A percentile compares a stretch with the other conserved stretches of the same genome.
Evolutionary conservation across 148 eudicot genomes (phyloP).

Genomic region (Rheum nobile): DNA sequence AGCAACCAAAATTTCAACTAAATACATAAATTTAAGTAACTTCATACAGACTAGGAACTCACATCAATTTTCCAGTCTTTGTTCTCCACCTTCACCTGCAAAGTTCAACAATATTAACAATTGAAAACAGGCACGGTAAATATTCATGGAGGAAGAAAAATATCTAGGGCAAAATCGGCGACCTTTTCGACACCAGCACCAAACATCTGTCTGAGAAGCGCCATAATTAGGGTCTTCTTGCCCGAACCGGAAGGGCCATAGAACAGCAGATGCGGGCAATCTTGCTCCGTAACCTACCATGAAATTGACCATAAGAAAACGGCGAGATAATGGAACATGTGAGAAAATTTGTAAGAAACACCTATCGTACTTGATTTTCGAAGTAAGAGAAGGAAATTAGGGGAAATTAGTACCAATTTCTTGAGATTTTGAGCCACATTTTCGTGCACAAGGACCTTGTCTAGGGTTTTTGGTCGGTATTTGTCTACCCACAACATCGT

Average conservation of each 20-base stretch:
- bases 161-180: not conserved
- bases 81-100: slow-evolving; percentile 87
- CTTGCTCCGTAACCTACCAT: slow-evolving; percentile 74
- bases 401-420: slow-evolving; percentile 44
- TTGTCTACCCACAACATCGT: slow-evolving; percentile 97
- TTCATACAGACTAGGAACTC: slow-evolving; percentile 18
- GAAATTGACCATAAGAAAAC: not conserved
- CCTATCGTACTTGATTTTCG: not conserved
- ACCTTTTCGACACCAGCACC: slow-evolving; percentile 92
- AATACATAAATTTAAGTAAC: not conserved
- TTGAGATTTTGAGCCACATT: slow-evolving; percentile 78
- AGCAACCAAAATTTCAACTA: not conserved
- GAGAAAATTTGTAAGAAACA: not conserved
- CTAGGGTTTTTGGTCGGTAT: slow-evolving; percentile 92
- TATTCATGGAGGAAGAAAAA: not conserved
- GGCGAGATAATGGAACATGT: not conserved
- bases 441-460: slow-evolving; percentile 71
- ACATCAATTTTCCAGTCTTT: slow-evolving; percentile 91
- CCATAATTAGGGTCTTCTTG: slow-evolving; percentile 96
- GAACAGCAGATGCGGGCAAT: slow-evolving; percentile 91
- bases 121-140: not conserved
- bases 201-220: slow-evolving; percentile 83
- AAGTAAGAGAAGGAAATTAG: not conserved
- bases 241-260: slow-evolving; percentile 90
- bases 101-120: not conserved